Evolutionary conservation across 805 yeast genomes (phyloP).

Genomic region (Wickerhamomyces strasburgensis): DNA sequence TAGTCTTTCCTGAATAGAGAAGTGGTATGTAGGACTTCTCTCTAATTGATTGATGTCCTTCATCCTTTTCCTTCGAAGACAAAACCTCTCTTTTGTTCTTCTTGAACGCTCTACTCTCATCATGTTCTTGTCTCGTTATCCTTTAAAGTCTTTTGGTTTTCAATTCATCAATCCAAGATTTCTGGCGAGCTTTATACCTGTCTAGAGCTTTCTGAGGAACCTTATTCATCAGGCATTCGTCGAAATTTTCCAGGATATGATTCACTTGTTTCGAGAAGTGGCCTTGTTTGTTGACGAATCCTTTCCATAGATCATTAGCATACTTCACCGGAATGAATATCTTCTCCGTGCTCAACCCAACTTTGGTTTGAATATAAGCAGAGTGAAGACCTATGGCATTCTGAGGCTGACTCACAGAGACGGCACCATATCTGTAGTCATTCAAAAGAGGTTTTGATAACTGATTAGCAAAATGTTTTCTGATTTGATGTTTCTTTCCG

Average conservation of each 20-base stretch:
- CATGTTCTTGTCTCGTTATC: too few relatives aligned
- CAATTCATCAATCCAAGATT: too few relatives aligned
- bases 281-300: slow-evolving; percentile 24
- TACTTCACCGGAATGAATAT: slow-evolving; percentile 14
- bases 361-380: slow-evolving; percentile 26
- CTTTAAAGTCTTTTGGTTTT: too few relatives aligned
- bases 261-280: slow-evolving; percentile 20
- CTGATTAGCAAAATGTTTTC: slow-evolving; percentile 26
- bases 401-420: slow-evolving; percentile 3
- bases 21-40: neutral
- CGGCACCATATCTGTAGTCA: slow-evolving; percentile 27
- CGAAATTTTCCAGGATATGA: slow-evolving; percentile 22
- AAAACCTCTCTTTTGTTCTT: too few relatives aligned
- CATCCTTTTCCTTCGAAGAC: too few relatives aligned
- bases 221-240: slow-evolving; percentile 2
- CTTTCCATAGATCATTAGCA: slow-evolving; percentile 24
- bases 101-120: too few relatives aligned
- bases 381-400: slow-evolving; percentile 34
- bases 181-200: neutral
- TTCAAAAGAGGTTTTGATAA: slow-evolving; percentile 27
- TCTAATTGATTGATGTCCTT: too few relatives aligned
- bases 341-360: slow-evolving; percentile 24
- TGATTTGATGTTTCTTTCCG: slow-evolving; percentile 38
- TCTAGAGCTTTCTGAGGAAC: neutral
- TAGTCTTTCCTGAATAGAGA: neutral